Evolutionary conservation across 164 flowering plant genomes (phyloP).

Genomic region (Berberis thunbergii): DNA sequence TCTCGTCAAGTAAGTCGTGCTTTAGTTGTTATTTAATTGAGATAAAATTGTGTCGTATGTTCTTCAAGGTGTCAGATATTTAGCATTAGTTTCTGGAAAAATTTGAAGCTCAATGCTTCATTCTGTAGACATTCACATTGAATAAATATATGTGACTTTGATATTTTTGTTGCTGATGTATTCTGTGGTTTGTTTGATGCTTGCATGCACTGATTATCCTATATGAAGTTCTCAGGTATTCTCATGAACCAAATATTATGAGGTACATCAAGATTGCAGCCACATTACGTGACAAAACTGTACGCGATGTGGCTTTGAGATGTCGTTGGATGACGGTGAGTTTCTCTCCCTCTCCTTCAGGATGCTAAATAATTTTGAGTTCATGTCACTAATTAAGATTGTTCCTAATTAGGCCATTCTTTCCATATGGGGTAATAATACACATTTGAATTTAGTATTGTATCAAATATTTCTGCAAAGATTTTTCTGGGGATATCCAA

Average conservation of each 20-base stretch:
- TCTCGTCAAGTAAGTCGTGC: conserved; percentile 43
- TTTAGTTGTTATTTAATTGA: neutral
- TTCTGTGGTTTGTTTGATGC: neutral
- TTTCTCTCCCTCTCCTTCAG: neutral
- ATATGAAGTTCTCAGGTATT: conserved; percentile 34
- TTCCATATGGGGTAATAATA: neutral
- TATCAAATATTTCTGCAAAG: too few relatives aligned
- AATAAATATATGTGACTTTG: neutral
- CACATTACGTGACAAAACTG: conserved; percentile 74
- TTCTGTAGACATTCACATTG: too few relatives aligned
- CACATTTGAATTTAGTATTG: too few relatives aligned
- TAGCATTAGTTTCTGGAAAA: neutral
- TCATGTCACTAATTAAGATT: too few relatives aligned
- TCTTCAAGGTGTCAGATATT: neutral
- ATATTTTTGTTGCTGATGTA: neutral
- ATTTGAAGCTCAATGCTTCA: too few relatives aligned
- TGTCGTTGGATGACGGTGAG: conserved; percentile 94
- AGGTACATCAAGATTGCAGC: conserved; percentile 87
- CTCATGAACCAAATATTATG: conserved; percentile 67
- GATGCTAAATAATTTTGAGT: too few relatives aligned
- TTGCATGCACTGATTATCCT: neutral
- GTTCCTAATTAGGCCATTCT: neutral
- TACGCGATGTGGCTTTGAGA: conserved; percentile 96
- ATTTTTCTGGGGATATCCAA: too few relatives aligned
- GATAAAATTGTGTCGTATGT: too few relatives aligned